Evolutionary conservation across 2,329 filamentous ascomycete genomes (phyloP).

Genomic region (Nemania sp.): DNA sequence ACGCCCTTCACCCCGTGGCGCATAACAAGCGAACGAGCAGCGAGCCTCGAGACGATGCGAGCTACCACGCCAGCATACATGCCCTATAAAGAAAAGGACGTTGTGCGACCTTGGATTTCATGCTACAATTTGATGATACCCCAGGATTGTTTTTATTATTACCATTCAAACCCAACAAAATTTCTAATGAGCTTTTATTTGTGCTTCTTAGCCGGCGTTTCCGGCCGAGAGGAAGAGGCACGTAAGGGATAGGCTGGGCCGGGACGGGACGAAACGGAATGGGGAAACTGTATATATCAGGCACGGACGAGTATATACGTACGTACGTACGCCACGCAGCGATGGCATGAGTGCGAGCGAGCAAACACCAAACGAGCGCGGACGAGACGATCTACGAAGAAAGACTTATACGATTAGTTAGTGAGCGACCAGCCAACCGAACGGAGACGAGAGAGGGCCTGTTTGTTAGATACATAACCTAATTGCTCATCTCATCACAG

Average conservation of each 20-base stretch:
- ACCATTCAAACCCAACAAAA: neutral
- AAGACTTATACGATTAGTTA: neutral
- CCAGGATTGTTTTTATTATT: neutral
- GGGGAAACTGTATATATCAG: neutral
- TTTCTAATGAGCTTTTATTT: neutral
- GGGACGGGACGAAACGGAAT: neutral
- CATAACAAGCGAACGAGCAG: neutral
- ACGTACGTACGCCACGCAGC: neutral
- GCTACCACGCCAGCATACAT: neutral
- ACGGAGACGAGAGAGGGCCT: neutral
- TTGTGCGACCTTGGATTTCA: neutral
- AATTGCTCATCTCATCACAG: too few species aligned
- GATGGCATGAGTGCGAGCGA: neutral
- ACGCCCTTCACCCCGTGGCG: neutral
- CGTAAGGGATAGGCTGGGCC: neutral
- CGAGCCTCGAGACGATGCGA: conserved; percentile 1
- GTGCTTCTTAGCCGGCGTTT: neutral
- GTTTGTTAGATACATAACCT: too few species aligned
- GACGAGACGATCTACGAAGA: conserved; percentile 1
- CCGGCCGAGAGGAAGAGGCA: neutral
- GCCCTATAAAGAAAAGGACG: neutral
- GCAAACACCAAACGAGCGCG: too few species aligned
- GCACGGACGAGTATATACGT: neutral
- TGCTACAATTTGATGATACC: conserved; percentile 6
- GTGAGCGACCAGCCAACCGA: too few species aligned